Conservation (phyloP, 768 basidiomycete genomes). For the Phanerodontia chrysosporium region DNA sequence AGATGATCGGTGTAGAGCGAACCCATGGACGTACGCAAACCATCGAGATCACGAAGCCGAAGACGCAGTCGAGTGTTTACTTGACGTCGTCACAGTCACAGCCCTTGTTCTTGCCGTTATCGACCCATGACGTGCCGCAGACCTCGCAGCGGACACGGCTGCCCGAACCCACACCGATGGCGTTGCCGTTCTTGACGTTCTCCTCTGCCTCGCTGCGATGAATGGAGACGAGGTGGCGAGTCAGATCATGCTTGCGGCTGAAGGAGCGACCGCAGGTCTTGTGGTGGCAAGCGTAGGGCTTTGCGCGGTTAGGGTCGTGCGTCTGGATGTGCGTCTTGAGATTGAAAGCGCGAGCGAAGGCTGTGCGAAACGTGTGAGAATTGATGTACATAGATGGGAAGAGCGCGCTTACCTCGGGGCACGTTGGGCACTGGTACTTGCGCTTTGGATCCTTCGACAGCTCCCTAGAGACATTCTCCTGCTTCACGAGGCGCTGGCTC, state of each 20-base stretch:
- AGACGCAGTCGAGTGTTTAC: constrained; percentile 17
- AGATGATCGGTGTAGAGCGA: not conserved
- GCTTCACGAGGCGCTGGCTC: constrained; percentile 22
- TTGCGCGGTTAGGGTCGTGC: constrained; percentile 87
- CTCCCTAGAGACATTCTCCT: constrained; percentile 32
- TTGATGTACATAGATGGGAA: not conserved
- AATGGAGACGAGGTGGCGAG: constrained; percentile 83
- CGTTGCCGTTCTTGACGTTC: constrained; percentile 29
- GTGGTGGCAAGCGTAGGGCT: constrained; percentile 87
- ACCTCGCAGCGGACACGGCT: constrained; percentile 65
- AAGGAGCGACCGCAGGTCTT: constrained; percentile 84
- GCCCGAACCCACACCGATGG: constrained; percentile 68
- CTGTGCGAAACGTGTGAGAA: constrained; percentile 34
- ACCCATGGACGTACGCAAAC: constrained; percentile 24
- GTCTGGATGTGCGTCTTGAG: constrained; percentile 94
- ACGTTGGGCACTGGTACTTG: constrained; percentile 73
- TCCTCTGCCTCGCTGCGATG: constrained; percentile 60
- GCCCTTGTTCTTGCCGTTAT: constrained; percentile 33
- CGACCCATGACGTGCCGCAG: constrained; percentile 69
- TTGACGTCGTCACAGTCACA: constrained; percentile 44
- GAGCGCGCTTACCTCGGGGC: constrained; percentile 58
- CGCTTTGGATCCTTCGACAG: constrained; percentile 57
- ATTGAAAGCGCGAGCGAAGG: constrained; percentile 91
- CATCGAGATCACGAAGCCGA: constrained; percentile 11
- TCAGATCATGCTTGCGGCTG: constrained; percentile 91